A percentile compares a stretch with the other conserved stretches of the same genome.
phyloP scores from a whole-genome alignment of 1,284 basidiomycete genomes.

The Rhodotorula sp. region DNA sequence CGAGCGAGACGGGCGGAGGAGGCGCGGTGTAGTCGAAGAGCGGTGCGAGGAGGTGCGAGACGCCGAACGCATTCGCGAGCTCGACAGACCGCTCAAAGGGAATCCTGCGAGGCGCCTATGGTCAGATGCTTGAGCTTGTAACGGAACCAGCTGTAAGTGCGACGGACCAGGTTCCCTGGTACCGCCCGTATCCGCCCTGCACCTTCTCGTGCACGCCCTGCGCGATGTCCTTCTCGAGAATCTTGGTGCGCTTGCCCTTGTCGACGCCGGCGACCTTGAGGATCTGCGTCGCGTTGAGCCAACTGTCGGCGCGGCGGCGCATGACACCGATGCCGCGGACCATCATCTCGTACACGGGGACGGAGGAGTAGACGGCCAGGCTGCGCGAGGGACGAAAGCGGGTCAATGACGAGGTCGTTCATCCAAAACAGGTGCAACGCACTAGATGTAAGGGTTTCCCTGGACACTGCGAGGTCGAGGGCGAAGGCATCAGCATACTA shows the following conservation, averaged over 20 bases:
- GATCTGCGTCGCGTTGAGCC: slow-evolving; percentile 94
- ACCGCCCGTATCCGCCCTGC: slow-evolving; percentile 98
- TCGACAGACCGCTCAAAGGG: slow-evolving; percentile 86
- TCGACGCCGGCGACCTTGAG: slow-evolving; percentile 98
- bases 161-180: slow-evolving; percentile 94
- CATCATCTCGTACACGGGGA: slow-evolving; percentile 55
- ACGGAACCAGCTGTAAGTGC: not conserved
- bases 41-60: slow-evolving; percentile 76
- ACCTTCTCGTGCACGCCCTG: slow-evolving; percentile 98
- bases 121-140: not conserved
- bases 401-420: not conserved
- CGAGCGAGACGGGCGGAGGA: slow-evolving; percentile 24
- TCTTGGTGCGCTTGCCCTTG: slow-evolving; percentile 94
- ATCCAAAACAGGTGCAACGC: not conserved
- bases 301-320: slow-evolving; percentile 90
- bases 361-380: slow-evolving; percentile 52
- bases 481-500: no score
- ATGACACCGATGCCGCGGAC: slow-evolving; percentile 98
- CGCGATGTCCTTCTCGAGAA: slow-evolving; percentile 91
- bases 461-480: slow-evolving; percentile 27
- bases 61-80: slow-evolving; percentile 85
- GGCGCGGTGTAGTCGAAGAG: slow-evolving; percentile 87
- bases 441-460: slow-evolving; percentile 43
- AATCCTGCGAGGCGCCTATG: slow-evolving; percentile 62
- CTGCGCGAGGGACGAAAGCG: not conserved